Evolutionary conservation across 805 yeast genomes (phyloP).

Genomic region (Starmerella floris): DNA sequence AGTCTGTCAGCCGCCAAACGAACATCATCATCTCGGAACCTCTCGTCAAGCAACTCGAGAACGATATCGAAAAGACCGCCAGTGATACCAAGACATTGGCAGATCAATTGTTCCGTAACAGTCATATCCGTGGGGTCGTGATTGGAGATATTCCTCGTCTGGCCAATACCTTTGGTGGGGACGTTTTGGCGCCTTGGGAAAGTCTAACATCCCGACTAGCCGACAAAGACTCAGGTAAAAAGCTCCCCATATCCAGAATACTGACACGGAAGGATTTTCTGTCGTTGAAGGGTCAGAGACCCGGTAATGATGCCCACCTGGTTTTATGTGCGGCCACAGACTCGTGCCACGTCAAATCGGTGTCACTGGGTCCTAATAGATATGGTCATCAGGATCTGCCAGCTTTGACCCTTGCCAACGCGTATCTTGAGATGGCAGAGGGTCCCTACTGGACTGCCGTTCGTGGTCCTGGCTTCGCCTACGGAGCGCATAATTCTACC

Average conservation of each 20-base stretch:
- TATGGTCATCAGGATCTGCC: slow-evolving; percentile 49
- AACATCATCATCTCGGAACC: slow-evolving; percentile 55
- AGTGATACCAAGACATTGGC: slow-evolving; percentile 41
- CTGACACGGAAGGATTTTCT: slow-evolving; percentile 38
- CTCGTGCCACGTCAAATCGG: slow-evolving; percentile 52
- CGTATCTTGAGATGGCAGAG: slow-evolving; percentile 71
- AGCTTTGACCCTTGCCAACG: slow-evolving; percentile 58
- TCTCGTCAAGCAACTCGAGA: slow-evolving; percentile 41
- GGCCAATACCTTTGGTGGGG: slow-evolving; percentile 31
- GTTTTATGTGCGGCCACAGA: slow-evolving; percentile 74
- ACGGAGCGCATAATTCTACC: slow-evolving; percentile 55
- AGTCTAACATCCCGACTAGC: slow-evolving; percentile 3
- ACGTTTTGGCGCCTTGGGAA: slow-evolving; percentile 35
- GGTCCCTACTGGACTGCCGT: slow-evolving; percentile 97
- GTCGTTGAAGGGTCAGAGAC: slow-evolving; percentile 42
- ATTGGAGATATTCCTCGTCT: slow-evolving; percentile 52
- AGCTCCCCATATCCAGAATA: slow-evolving; percentile 20
- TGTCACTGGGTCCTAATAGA: slow-evolving; percentile 46
- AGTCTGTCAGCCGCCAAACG: slow-evolving; percentile 52
- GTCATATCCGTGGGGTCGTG: slow-evolving; percentile 54
- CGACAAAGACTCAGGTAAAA: not conserved
- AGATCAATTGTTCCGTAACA: slow-evolving; percentile 38
- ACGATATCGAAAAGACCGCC: slow-evolving; percentile 34
- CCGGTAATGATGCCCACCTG: slow-evolving; percentile 44
- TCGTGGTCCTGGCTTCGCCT: slow-evolving; percentile 87